Percentiles rank a stretch among this genome's conserved stretches.
Conservation (phyloP, 73 alveolate genomes). For the Stentor roeselii region DNA sequence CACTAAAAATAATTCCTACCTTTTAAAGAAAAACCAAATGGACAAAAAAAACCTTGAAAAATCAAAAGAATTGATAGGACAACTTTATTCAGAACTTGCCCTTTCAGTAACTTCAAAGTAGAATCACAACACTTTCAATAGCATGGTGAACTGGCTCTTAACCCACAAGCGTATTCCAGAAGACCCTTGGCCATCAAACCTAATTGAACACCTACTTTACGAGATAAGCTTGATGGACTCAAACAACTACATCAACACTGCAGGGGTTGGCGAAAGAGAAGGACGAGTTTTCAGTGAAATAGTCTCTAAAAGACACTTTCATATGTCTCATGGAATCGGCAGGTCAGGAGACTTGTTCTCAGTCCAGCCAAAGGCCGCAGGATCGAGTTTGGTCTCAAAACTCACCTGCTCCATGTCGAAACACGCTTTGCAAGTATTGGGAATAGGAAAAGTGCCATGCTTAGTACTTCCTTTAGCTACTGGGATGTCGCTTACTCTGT, state of each 20-base stretch:
- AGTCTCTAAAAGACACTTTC: slow-evolving; percentile 84
- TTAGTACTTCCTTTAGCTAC: slow-evolving; percentile 95
- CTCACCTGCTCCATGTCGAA: slow-evolving; percentile 46
- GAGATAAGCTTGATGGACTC: slow-evolving; percentile 88
- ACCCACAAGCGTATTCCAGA: slow-evolving; percentile 74
- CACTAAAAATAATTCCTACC: too few species aligned
- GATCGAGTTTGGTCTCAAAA: slow-evolving; percentile 91
- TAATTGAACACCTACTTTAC: slow-evolving; percentile 70
- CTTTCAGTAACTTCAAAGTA: neutral
- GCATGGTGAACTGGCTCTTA: slow-evolving; percentile 29
- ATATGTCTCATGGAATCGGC: slow-evolving; percentile 98
- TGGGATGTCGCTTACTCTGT: slow-evolving; percentile 89
- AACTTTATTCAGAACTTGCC: neutral
- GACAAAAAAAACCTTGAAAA: neutral
- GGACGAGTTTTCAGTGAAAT: slow-evolving; percentile 83
- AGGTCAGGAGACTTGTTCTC: slow-evolving; percentile 94
- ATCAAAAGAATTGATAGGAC: neutral
- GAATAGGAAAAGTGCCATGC: slow-evolving; percentile 47
- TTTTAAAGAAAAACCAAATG: too few species aligned
- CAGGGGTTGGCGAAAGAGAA: slow-evolving; percentile 98
- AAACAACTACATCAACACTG: slow-evolving; percentile 78
- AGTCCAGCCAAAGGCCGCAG: slow-evolving; percentile 98
- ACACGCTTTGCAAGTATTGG: slow-evolving; percentile 47
- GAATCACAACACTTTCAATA: neutral
- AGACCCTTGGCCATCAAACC: slow-evolving; percentile 73